Base-by-base conservation (phyloP, 1,284 basidiomycete species). In the Ceratobasidium sp. region DNA sequence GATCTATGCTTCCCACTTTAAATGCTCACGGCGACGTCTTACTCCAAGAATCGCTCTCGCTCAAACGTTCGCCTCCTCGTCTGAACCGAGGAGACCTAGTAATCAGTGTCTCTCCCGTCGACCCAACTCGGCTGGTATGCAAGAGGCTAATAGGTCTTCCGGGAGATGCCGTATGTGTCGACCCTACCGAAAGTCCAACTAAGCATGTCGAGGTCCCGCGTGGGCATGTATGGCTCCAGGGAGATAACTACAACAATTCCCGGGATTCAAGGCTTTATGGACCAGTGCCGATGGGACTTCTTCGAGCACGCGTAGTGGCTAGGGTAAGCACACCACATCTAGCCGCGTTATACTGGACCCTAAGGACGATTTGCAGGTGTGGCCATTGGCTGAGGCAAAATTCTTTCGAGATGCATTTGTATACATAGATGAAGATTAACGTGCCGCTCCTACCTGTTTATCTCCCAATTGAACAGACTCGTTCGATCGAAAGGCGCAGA, bases 141-240 rank as follows among this genome's bases (percentile, higher is more conserved):
- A 99, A 99, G 84, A 89, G 97, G 51, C 85, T 99, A 16, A 85
- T 98, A 24, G 97, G 95, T 0, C 83, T 99, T 22, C 92, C 94
- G 24, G 97, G 97, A 1, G 97, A 99, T 81, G 84, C 92, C 24
- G 82, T 98, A 29, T 95, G 94, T 77, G 89, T 97, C 34, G 95
- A 98, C 76, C 85, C 96, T 86, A 74, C 66, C 58, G 56, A 69
- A 51, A 41, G 61, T 27, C 24, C 39, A 6, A 29, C 77, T 2
- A 91, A 90, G 79, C 93, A 93, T 79, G 86, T 94, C 19, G 81
- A 90, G 34, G 83, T 96, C 8, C 94, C 95, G 0, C 88, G 87
- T 78, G 93, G 93, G 1, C 92, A 96, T 81, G 82, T 98, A n/a
- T 99, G 96, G 96, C 85, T 98, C 54, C 88, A 86, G 34, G 97